Evolutionary conservation across 139 green algal species (phyloP).

Genomic region (Chlorella sp.): DNA sequence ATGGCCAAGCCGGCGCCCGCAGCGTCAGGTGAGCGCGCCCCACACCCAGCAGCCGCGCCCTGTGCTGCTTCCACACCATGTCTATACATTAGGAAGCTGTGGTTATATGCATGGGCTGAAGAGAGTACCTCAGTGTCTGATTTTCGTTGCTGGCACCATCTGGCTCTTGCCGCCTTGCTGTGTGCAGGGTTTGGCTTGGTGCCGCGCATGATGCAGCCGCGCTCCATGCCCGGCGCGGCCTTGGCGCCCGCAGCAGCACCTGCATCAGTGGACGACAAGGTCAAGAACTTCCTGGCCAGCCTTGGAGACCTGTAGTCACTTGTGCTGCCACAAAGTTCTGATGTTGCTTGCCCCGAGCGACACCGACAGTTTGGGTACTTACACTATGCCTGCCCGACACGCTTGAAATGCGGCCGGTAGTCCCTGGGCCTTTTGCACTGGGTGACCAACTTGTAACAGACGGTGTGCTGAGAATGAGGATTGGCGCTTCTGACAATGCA

Average conservation of each 20-base stretch:
- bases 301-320: not conserved
- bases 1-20: not conserved
- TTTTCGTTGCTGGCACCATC: not conserved
- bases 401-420: too few species aligned
- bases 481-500: too few species aligned
- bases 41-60: not conserved
- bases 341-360: too few species aligned
- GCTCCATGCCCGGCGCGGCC: not conserved
- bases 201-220: not conserved
- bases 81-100: too few species aligned
- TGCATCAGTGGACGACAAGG: slow-evolving; percentile 19
- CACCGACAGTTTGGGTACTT: too few species aligned
- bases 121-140: not conserved
- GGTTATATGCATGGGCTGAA: too few species aligned
- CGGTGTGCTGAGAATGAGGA: too few species aligned
- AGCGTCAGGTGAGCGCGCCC: not conserved
- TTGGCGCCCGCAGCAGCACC: not conserved
- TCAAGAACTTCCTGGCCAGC: slow-evolving; percentile 11
- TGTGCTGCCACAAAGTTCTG: too few species aligned
- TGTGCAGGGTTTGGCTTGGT: slow-evolving; percentile 28
- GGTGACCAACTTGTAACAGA: too few species aligned
- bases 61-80: not conserved
- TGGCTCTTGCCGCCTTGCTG: not conserved
- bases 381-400: too few species aligned
- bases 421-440: too few species aligned